Base-by-base conservation (phyloP, 2,329 filamentous ascomycete species). In the Colletotrichum tanaceti region DNA sequence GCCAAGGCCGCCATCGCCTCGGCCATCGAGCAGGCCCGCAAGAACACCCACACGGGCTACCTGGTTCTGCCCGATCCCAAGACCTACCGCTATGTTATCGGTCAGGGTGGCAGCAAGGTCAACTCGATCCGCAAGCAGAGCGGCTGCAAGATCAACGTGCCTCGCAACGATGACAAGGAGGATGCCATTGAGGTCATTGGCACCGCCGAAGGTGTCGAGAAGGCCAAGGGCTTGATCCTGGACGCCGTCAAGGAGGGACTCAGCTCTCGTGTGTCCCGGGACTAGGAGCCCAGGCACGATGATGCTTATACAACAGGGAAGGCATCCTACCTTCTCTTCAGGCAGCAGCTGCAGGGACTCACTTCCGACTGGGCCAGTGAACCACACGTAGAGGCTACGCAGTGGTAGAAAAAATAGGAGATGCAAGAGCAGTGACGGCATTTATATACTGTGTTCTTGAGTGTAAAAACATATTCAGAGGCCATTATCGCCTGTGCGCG, bases 101-200 rank as follows among this genome's bases (percentile, higher is more conserved):
- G 96, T 5, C 90, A 91, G 72, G 92, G 91, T 68, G 96, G 96
- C 68, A 92, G 89, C 79, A 95, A 95, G 80, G 97, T 99, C 79
- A 98, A 98, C 81, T 84, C 89, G 49, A 98, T 99, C 77, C 90
- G 96, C 73, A 93, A 93, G 83, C 90, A 96, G 84, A 98, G 94
- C 59, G 93, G 92, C 63, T 98, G 94, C 81, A 94, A 92, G 82
- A 97, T 99, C 77, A 94, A 94, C 72, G 95, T 99, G 47, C 96
- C 96, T 24, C 90, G 93, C 73, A 91, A 93, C 75, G 92, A 97
- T 79, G 84, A 83, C 53, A 84, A 82, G 71, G 86, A 87, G 57
- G 94, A 98, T 79, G 93, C 95, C 4, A 98, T 99, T 77, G 93
- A 97, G 83, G 92, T 99, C 74, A 85, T 91, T 43, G 96, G 96